Percentiles rank a stretch among this genome's conserved stretches.
Evolutionary conservation across 2,329 filamentous ascomycete genomes (phyloP).

Genomic region (Amylocarpus encephaloides): DNA sequence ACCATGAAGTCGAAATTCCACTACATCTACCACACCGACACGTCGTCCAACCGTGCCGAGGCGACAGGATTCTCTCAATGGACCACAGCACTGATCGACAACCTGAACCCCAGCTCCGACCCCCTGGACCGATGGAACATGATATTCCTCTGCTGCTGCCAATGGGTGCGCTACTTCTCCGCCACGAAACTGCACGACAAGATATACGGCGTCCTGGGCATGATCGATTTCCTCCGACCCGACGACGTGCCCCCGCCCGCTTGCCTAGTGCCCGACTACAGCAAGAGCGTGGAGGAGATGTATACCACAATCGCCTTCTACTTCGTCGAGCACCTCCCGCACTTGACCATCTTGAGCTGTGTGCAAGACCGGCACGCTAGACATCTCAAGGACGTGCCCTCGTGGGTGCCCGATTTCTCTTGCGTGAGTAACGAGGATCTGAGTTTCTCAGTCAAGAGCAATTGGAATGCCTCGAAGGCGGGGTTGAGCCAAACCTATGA

Average conservation of each 20-base stretch:
- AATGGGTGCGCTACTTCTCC: slow-evolving; percentile 7
- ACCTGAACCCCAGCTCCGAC: slow-evolving; percentile 2
- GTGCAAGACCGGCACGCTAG: slow-evolving; percentile 7
- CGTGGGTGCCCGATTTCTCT: slow-evolving; percentile 14
- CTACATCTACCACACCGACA: slow-evolving; percentile 1
- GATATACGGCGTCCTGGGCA: slow-evolving; percentile 6
- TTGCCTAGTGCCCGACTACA: slow-evolving; percentile 9
- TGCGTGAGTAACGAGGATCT: slow-evolving; percentile 6
- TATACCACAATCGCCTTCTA: slow-evolving; percentile 8
- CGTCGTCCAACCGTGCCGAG: slow-evolving; percentile 1
- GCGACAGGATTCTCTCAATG: slow-evolving; percentile 8
- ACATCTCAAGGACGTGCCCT: slow-evolving; percentile 8
- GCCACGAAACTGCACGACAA: slow-evolving; percentile 7
- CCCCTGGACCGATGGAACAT: slow-evolving; percentile 5
- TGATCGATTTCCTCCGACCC: slow-evolving; percentile 8
- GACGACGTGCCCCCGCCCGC: slow-evolving; percentile 1
- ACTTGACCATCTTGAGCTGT: slow-evolving; percentile 7
- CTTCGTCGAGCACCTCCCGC: slow-evolving; percentile 5
- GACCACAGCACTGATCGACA: slow-evolving; percentile 9
- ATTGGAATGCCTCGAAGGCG: slow-evolving; percentile 9
- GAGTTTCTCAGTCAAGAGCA: slow-evolving; percentile 2
- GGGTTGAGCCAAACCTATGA: slow-evolving; percentile 1
- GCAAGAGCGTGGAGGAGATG: slow-evolving; percentile 9
- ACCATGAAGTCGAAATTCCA: slow-evolving; percentile 7
- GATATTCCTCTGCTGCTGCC: slow-evolving; percentile 6